Evolutionary conservation across 192 early-diverging fungal genomes (phyloP).

Genomic region (Gigaspora rosea): DNA sequence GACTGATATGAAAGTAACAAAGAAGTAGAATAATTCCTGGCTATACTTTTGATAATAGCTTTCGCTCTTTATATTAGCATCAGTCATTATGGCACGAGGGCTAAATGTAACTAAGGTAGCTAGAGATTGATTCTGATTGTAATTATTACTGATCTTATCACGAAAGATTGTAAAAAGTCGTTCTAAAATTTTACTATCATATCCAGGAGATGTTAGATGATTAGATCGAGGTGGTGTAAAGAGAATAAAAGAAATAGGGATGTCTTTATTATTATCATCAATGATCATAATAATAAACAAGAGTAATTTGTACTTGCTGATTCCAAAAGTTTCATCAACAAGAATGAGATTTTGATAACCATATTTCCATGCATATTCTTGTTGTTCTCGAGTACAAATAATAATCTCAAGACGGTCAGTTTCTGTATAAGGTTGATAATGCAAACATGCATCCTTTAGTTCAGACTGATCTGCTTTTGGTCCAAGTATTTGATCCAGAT

Average conservation of each 20-base stretch:
- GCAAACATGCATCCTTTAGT: no score
- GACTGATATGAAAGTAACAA: neutral
- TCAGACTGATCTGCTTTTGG: no score
- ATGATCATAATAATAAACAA: neutral
- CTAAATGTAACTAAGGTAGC: no score
- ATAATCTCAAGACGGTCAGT: no score
- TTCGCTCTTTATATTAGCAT: neutral
- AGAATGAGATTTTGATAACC: neutral
- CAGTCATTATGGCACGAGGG: neutral
- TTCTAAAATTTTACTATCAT: neutral
- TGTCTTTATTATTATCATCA: neutral
- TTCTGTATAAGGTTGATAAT: no score
- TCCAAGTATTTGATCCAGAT: no score
- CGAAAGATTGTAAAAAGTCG: neutral
- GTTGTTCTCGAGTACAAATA: neutral
- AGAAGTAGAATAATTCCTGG: neutral
- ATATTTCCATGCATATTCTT: neutral
- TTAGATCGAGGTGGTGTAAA: neutral
- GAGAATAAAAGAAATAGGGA: neutral
- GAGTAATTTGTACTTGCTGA: neutral
- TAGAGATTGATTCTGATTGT: neutral
- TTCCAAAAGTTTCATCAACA: constrained; percentile 10
- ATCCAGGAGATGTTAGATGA: no score
- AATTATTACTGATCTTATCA: neutral
- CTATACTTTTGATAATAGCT: neutral